Base-by-base conservation (phyloP, 164 flowering plant species). In the Litsea cubeba region DNA sequence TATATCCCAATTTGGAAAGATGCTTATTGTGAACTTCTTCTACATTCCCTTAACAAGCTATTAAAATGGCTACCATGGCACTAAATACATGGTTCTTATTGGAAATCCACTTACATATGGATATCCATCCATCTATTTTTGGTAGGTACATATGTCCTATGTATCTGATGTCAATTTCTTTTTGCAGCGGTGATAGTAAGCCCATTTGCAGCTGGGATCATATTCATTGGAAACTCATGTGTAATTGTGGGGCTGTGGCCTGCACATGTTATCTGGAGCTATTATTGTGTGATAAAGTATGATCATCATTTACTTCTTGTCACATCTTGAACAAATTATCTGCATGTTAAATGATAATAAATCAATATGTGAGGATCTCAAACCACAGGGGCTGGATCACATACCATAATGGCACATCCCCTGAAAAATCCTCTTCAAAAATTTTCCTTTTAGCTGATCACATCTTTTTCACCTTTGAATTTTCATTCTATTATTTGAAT, bases 241-340 rank as follows among this genome's bases (percentile, higher is more conserved):
- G 95, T 95, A 5, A 83, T 91, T 0, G 68, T 91, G 51, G 95
- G 98, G 1, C 86, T 95, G 23, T 95, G 94, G 96, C 85, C 85
- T 70, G 98, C 97, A 54, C 98, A 95, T 83, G 79, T 82, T 72
- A 1, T 90, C 28, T 95, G 98, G 94, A 91, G 92, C 71, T 88
- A 77, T 85, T 91, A 87, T 79, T 90, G 98, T 75, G 84, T 91
- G 4, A 77, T 76, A 18, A 90, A 86, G 99, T 95, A 84, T 63
- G 83, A 54, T 14, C 5, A 15, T 54, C 12, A 30, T 30, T 30
- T 54, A 15, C n/a, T 66, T 62, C 20, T 30, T 51, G 7, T 23
- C 15, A 22, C 1, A 7, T 14, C 68, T 72, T 40, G 51, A 20
- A 1, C 50, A 62, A 57, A 51, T 54, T 71, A 15, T 23, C 54